Conservation (phyloP, 495 filamentous ascomycete species). For the Neurospora sp. region DNA sequence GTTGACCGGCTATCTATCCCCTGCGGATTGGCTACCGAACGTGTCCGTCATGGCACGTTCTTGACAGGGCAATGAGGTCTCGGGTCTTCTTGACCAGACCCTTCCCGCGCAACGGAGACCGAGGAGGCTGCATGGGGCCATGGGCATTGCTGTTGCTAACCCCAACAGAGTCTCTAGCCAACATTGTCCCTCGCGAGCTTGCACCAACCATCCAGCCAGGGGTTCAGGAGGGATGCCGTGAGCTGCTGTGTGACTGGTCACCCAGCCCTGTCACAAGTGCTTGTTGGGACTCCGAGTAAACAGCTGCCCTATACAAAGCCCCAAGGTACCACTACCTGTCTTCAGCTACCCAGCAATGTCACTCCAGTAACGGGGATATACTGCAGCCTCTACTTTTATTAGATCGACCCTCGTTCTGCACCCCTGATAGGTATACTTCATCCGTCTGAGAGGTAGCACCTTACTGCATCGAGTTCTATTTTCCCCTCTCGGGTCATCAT, state of each 20-base stretch:
- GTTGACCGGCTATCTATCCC: not conserved
- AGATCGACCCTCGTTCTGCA: constrained; percentile 9
- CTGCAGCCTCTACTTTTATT: constrained; percentile 18
- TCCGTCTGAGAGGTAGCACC: not conserved
- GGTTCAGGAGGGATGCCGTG: not conserved
- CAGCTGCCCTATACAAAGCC: not conserved
- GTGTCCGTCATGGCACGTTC: not conserved
- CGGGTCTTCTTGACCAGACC: not conserved
- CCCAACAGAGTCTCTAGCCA: not conserved
- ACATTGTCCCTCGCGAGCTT: constrained; percentile 1
- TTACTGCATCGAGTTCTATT: constrained; percentile 14
- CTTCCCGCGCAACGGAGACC: not conserved
- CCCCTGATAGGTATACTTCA: constrained; percentile 12
- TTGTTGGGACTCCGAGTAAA: not conserved
- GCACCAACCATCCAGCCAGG: constrained; percentile 12
- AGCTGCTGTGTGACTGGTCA: constrained; percentile 16
- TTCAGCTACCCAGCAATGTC: constrained; percentile 4
- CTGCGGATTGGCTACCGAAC: not conserved
- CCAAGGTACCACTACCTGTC: not conserved
- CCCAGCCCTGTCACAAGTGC: constrained; percentile 8
- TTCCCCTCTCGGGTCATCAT: constrained; percentile 9
- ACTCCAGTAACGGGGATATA: constrained; percentile 3
- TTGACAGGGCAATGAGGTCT: not conserved
- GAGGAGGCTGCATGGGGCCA: not conserved
- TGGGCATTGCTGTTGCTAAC: not conserved